Evolutionary conservation across 2,329 filamentous ascomycete genomes (phyloP).

Genomic region (Alternaria novae-zelandiae): DNA sequence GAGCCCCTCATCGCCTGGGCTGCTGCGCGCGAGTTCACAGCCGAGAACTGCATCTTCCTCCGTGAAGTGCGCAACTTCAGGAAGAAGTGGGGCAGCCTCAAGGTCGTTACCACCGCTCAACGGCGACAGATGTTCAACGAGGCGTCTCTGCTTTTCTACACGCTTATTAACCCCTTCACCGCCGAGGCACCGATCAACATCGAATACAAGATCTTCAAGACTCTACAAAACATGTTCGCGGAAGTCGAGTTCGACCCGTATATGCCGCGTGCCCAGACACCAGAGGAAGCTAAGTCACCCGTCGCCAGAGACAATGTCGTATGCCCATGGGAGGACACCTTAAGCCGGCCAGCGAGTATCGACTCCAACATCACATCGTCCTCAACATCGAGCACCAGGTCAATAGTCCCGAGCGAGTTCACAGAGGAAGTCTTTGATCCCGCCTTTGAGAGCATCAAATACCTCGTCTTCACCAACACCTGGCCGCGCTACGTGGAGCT

Average conservation of each 20-base stretch:
- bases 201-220: conserved; percentile 49
- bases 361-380: conserved; percentile 33
- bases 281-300: conserved; percentile 31
- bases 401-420: conserved; percentile 45
- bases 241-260: conserved; percentile 47
- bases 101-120: conserved; percentile 38
- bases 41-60: conserved; percentile 48
- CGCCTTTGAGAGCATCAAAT: conserved; percentile 48
- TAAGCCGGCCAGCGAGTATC: conserved; percentile 42
- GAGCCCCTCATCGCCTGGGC: conserved; percentile 46
- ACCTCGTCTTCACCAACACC: conserved; percentile 48
- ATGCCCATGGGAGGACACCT: conserved; percentile 46
- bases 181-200: conserved; percentile 49
- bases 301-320: conserved; percentile 42
- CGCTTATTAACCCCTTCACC: conserved; percentile 47
- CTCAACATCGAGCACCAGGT: conserved; percentile 29
- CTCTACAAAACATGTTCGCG: conserved; percentile 39
- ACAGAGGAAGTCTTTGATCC: conserved; percentile 43
- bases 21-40: conserved; percentile 45
- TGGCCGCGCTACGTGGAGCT: conserved; percentile 47
- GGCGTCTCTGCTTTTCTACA: conserved; percentile 48
- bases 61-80: conserved; percentile 49
- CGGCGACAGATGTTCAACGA: conserved; percentile 47
- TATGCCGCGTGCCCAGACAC: conserved; percentile 33
- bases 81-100: conserved; percentile 40